phyloP scores from a whole-genome alignment of 192 early-diverging fungal genomes.

The Coemansia sp. region DNA sequence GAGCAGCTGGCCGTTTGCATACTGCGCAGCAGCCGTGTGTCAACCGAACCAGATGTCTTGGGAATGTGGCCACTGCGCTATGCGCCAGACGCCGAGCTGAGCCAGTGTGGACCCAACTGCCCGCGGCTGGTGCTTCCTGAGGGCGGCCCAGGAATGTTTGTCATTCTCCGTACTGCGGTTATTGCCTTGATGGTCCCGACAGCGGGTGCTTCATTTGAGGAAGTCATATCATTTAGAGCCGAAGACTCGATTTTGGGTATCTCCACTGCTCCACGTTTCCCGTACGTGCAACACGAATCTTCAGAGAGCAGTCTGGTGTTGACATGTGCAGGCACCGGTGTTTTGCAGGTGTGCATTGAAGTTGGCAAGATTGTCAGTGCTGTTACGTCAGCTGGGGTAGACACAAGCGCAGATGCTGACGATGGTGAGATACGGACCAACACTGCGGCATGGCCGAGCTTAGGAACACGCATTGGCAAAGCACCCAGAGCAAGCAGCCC shows the following conservation, averaged over 20 bases:
- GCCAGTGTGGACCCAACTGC: conserved; percentile 5
- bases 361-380: conserved; percentile 3
- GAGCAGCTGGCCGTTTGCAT: conserved; percentile 16
- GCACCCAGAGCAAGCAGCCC: conserved; percentile 5
- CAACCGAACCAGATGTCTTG: conserved; percentile 19
- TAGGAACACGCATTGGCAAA: conserved; percentile 3
- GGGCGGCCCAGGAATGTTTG: conserved; percentile 25
- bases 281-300: conserved; percentile 10
- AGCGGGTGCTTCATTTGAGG: conserved; percentile 22
- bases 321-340: conserved; percentile 29
- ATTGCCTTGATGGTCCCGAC: conserved; percentile 11
- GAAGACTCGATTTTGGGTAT: conserved; percentile 24
- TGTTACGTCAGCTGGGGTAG: not conserved
- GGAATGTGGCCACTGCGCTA: conserved; percentile 23
- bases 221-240: conserved; percentile 28
- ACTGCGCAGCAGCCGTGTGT: conserved; percentile 19
- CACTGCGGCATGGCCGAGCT: not conserved
- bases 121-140: conserved; percentile 32
- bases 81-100: conserved; percentile 1
- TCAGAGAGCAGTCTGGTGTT: conserved; percentile 23
- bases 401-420: not conserved
- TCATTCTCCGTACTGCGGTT: conserved; percentile 20
- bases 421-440: not conserved
- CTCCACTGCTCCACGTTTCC: conserved; percentile 2
- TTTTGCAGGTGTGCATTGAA: conserved; percentile 36